phyloP scores from a whole-genome alignment of 2,329 filamentous ascomycete genomes.

The Aspergillus pseudoglaucus region DNA sequence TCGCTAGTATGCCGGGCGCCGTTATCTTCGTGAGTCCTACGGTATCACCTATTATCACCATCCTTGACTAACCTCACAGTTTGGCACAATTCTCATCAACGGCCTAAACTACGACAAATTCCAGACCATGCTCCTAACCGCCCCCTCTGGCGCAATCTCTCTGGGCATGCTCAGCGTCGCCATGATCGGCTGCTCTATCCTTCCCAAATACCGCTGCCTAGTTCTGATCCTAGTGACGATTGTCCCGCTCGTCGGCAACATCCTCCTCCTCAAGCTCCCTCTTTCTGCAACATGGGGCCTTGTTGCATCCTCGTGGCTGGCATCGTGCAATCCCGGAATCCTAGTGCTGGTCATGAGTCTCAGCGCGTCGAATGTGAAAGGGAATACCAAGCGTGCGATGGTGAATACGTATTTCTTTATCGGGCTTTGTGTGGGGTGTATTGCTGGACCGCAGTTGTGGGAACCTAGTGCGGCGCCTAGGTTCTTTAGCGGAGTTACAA shows the following conservation, averaged over 20 bases:
- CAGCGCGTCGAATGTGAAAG: slow-evolving; percentile 44
- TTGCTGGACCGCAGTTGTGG: slow-evolving; percentile 44
- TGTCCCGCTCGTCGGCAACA: slow-evolving; percentile 38
- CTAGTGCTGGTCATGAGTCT: slow-evolving; percentile 40
- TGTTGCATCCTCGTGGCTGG: slow-evolving; percentile 43
- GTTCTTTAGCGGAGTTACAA: slow-evolving; percentile 40
- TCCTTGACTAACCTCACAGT: slow-evolving; percentile 23
- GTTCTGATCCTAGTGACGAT: slow-evolving; percentile 37
- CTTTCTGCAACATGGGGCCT: slow-evolving; percentile 41
- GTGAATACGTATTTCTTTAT: slow-evolving; percentile 46
- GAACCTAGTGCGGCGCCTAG: slow-evolving; percentile 30
- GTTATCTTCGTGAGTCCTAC: slow-evolving; percentile 31
- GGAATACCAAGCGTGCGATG: slow-evolving; percentile 45
- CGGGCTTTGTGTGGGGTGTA: slow-evolving; percentile 42
- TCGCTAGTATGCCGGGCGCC: slow-evolving; percentile 41
- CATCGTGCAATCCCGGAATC: slow-evolving; percentile 38
- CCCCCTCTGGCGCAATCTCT: slow-evolving; percentile 45
- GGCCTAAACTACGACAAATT: slow-evolving; percentile 38
- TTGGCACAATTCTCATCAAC: slow-evolving; percentile 46
- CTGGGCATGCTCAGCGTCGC: slow-evolving; percentile 44
- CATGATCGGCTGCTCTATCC: slow-evolving; percentile 32
- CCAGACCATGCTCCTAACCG: slow-evolving; percentile 43
- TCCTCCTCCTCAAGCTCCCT: slow-evolving; percentile 39
- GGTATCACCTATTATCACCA: neutral
- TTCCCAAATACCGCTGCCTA: slow-evolving; percentile 35